Conservation (phyloP, 371 early-diverging fungal genomes). For the Mortierella sp. region DNA sequence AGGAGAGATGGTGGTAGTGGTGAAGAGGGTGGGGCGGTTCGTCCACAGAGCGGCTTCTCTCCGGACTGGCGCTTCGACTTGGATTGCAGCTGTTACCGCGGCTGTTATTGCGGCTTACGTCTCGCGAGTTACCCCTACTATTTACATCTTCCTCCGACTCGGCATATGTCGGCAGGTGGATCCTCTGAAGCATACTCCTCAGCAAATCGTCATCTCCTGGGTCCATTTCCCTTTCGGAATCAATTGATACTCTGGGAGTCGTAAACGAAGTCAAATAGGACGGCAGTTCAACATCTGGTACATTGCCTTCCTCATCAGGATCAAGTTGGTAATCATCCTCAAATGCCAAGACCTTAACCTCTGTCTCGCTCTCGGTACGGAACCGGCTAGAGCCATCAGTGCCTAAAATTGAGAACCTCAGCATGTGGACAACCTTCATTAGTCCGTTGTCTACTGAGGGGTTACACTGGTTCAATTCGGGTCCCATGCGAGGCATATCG, state of each 20-base stretch:
- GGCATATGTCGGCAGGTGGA: slow-evolving; percentile 52
- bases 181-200: slow-evolving; percentile 40
- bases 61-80: slow-evolving; percentile 32
- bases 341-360: slow-evolving; percentile 46
- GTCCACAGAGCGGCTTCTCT: slow-evolving; percentile 24
- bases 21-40: slow-evolving; percentile 10
- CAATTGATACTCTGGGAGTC: slow-evolving; percentile 48
- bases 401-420: slow-evolving; percentile 51
- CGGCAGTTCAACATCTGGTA: slow-evolving; percentile 30
- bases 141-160: slow-evolving; percentile 53
- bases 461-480: slow-evolving; percentile 47
- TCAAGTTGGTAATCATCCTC: slow-evolving; percentile 36
- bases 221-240: slow-evolving; percentile 49
- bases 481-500: slow-evolving; percentile 52
- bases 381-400: slow-evolving; percentile 40
- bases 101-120: slow-evolving; percentile 34
- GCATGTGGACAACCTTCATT: slow-evolving; percentile 49
- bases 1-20: background rate
- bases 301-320: slow-evolving; percentile 17
- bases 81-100: slow-evolving; percentile 18
- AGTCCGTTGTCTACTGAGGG: slow-evolving; percentile 48
- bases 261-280: slow-evolving; percentile 50
- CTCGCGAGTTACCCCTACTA: slow-evolving; percentile 39
- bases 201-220: slow-evolving; percentile 46
- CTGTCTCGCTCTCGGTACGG: slow-evolving; percentile 42